These are phyloP conservation scores for Globisporangium rhizosaccharum DNA, from an alignment of 352 stramenopile species.

Conservation along the genomic window DNA sequence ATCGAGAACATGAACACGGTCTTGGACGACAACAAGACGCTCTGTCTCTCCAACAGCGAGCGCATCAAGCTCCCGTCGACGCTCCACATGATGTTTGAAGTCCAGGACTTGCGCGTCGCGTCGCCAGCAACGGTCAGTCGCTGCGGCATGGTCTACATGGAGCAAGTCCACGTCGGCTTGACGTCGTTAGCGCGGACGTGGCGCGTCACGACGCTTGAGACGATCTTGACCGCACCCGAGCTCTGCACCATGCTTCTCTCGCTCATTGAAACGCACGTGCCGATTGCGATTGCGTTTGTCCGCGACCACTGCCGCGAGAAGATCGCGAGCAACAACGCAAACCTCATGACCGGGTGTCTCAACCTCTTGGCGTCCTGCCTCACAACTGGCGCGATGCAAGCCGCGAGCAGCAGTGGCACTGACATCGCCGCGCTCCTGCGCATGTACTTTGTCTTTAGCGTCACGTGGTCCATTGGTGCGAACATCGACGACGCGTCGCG, in stretches of 20 bases:
- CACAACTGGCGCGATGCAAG: slow-evolving; percentile 29
- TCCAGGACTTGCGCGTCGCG: slow-evolving; percentile 86
- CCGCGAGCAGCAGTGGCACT: slow-evolving; percentile 33
- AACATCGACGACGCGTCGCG: slow-evolving; percentile 85
- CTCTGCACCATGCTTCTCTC: slow-evolving; percentile 61
- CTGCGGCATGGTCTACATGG: slow-evolving; percentile 92
- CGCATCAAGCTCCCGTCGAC: slow-evolving; percentile 83
- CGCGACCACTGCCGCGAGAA: slow-evolving; percentile 88
- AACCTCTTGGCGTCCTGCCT: slow-evolving; percentile 84
- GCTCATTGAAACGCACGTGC: slow-evolving; percentile 82
- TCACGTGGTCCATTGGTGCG: slow-evolving; percentile 82
- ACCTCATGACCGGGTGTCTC: slow-evolving; percentile 85
- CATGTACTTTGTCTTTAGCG: slow-evolving; percentile 87
- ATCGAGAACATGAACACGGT: slow-evolving; percentile 93
- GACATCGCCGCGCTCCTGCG: slow-evolving; percentile 55
- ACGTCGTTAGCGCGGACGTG: slow-evolving; percentile 69
- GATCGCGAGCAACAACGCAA: slow-evolving; percentile 82
- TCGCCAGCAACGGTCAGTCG: slow-evolving; percentile 87
- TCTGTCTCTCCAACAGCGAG: slow-evolving; percentile 84
- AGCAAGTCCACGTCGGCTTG: slow-evolving; percentile 83
- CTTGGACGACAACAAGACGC: slow-evolving; percentile 85
- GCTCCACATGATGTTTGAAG: slow-evolving; percentile 93
- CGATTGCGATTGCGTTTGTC: slow-evolving; percentile 80
- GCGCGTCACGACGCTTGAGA: slow-evolving; percentile 69
- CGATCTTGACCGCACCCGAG: slow-evolving; percentile 46